Base-by-base conservation (phyloP, 225 moss, liverwort and hornwort genomes). In the Takakia lepidozioides region DNA sequence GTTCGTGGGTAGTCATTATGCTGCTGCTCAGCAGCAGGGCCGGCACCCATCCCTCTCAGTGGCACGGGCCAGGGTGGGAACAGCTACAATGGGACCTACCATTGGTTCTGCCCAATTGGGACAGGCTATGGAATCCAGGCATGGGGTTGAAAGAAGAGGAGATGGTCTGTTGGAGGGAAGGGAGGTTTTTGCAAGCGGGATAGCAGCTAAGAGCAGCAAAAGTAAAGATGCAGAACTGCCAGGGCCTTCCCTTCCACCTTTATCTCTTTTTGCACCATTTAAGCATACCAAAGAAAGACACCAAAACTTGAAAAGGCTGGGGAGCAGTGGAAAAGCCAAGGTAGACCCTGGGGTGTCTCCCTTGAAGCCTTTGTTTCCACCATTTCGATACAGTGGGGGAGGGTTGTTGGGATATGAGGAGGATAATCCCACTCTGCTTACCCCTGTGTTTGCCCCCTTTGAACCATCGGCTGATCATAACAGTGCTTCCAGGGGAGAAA, bases 181-280 rank as follows among this genome's bases (percentile, higher is more conserved):
- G 23, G 48, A 55, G 25, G 38, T 13, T 28, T 15, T 19, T 17
- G 55, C 29, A 43, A 34, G 34, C 38, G 49, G 38, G 39, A 36
- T 15, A 29, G 43, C 41, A 10, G n/a, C 25, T 50, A 27, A 41
- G 32, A 21, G 38, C 37, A 29, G 29, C 29, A 46, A 37, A 43
- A 47, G 37, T 17, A 63, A 63, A 43, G 51, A 63, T 26, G 44
- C 29, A n/a, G 50, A 23, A n/a, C 30, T 49, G 38, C 47, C 49
- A 36, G 57, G 53, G 37, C 49, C 60, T 25, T 32, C 57, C 19
- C 74, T 74, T 18, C 64, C 68, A 45, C 64, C 68, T 42, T 57
- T 74, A 13, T 60, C 64, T 19, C 51, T 69, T 29, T 74, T 74
- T 49, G 68, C 68, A 32, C 74, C 74, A 56, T 74, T 74, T 25